Conservation (phyloP, 768 basidiomycete species). For the Pleurotus salmoneostramineus region DNA sequence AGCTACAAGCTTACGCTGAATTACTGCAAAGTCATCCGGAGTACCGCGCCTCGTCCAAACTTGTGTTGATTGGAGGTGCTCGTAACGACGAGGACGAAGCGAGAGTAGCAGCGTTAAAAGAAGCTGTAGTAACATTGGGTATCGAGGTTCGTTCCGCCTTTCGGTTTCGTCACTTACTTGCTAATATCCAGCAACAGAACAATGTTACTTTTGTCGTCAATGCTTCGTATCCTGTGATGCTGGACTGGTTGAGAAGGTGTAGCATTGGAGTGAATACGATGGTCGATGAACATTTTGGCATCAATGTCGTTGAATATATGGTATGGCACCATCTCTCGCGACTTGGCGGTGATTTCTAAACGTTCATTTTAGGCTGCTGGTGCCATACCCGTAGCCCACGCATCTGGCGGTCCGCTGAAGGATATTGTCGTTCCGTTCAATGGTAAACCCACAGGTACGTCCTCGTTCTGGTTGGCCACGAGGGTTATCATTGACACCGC, state of each 20-base stretch:
- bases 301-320: constrained; percentile 98
- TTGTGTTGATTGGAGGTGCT: constrained; percentile 82
- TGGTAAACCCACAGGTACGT: constrained; percentile 62
- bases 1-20: constrained; percentile 64
- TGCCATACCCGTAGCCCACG: constrained; percentile 86
- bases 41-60: constrained; percentile 35
- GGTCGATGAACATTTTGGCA: constrained; percentile 98
- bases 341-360: not conserved
- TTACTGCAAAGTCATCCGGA: constrained; percentile 61
- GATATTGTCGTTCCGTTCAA: constrained; percentile 88
- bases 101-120: constrained; percentile 59
- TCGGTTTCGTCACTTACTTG: not conserved
- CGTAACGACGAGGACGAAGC: constrained; percentile 73
- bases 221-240: constrained; percentile 68
- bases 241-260: constrained; percentile 67
- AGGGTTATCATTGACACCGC: not conserved
- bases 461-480: not conserved
- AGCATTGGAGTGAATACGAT: constrained; percentile 92
- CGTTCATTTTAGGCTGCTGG: constrained; percentile 73
- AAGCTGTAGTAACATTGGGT: constrained; percentile 55
- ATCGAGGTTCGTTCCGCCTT: constrained; percentile 48
- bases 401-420: constrained; percentile 86
- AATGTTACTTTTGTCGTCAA: constrained; percentile 81
- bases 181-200: constrained; percentile 36
- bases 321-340: constrained; percentile 34